These are phyloP conservation scores for Klebsormidium nitens DNA, from an alignment of 139 green algal species.

Conservation along the genomic window DNA sequence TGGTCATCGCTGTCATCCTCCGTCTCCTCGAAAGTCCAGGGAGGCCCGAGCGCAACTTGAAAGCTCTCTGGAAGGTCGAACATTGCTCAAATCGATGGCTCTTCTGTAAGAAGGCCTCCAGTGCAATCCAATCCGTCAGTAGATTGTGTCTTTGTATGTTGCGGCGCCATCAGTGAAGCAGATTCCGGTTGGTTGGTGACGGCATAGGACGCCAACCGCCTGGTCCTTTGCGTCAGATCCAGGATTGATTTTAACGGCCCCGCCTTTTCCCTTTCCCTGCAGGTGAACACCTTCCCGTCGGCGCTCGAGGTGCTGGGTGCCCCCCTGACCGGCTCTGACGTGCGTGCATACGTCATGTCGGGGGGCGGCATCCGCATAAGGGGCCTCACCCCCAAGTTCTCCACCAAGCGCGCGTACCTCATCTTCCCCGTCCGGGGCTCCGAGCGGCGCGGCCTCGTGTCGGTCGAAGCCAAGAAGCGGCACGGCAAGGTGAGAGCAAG, in stretches of 20 bases:
- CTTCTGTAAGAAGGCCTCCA: no score
- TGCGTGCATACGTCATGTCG: constrained; percentile 46
- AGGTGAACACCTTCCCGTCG: constrained; percentile 28
- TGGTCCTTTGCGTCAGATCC: no score
- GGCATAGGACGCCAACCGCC: not conserved
- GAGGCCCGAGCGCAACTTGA: no score
- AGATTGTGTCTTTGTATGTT: no score
- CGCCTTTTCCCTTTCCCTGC: no score
- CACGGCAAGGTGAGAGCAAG: constrained; percentile 33
- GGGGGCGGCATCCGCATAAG: constrained; percentile 41
- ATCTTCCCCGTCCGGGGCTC: constrained; percentile 44
- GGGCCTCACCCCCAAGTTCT: constrained; percentile 1
- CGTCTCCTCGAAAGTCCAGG: no score
- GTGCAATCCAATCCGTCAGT: no score
- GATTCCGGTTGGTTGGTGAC: not conserved
- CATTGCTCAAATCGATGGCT: not conserved
- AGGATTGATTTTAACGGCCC: no score
- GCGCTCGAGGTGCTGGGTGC: constrained; percentile 48
- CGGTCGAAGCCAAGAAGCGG: constrained; percentile 39
- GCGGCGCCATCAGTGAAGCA: no score
- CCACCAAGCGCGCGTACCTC: constrained; percentile 30
- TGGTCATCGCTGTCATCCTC: no score
- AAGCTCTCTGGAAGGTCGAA: not conserved
- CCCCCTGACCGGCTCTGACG: constrained; percentile 34
- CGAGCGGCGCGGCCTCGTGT: constrained; percentile 38